Percentiles rank a stretch among this genome's conserved stretches.
Evolutionary conservation across 306 rosid species (phyloP).

Genomic region (Dalbergia cultrata): DNA sequence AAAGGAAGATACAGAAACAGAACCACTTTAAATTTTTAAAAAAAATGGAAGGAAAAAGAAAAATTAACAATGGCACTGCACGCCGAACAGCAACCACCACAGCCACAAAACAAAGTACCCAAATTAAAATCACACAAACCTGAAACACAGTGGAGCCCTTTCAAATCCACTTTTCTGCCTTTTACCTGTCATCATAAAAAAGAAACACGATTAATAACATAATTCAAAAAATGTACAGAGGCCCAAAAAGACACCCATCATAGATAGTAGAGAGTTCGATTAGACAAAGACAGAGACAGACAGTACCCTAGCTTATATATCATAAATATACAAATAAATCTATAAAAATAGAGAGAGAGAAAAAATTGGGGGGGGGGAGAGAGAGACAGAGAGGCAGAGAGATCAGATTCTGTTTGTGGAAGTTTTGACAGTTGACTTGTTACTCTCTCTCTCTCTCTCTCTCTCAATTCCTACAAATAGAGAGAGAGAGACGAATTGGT

Average conservation of each 20-base stretch:
- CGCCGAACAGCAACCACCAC: constrained; percentile 7
- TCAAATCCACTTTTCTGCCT: constrained; percentile 75
- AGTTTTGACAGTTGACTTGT: constrained; percentile 81
- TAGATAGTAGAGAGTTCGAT: constrained; percentile 28
- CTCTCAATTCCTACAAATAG: constrained; percentile 69
- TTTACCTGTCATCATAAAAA: constrained; percentile 71
- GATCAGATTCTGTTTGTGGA: constrained; percentile 62
- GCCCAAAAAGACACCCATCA: background rate
- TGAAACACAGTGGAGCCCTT: constrained; percentile 78
- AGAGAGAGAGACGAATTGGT: background rate
- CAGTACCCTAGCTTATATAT: background rate
- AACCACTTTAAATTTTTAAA: too few relatives aligned
- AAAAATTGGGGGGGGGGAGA: constrained; percentile 58
- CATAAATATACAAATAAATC: too few relatives aligned
- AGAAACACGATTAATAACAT: constrained; percentile 48
- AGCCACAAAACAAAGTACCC: background rate
- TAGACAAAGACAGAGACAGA: constrained; percentile 66
- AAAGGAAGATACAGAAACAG: too few relatives aligned
- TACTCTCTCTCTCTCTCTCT: constrained; percentile 69
- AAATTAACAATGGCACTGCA: too few relatives aligned
- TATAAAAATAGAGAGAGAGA: constrained; percentile 20
- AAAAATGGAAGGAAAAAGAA: too few relatives aligned
- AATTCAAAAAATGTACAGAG: constrained; percentile 7
- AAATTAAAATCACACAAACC: constrained; percentile 60
- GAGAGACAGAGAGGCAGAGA: constrained; percentile 58